Base-by-base conservation (phyloP, 306 rosid genomes). In the Lathyrus aphaca region DNA sequence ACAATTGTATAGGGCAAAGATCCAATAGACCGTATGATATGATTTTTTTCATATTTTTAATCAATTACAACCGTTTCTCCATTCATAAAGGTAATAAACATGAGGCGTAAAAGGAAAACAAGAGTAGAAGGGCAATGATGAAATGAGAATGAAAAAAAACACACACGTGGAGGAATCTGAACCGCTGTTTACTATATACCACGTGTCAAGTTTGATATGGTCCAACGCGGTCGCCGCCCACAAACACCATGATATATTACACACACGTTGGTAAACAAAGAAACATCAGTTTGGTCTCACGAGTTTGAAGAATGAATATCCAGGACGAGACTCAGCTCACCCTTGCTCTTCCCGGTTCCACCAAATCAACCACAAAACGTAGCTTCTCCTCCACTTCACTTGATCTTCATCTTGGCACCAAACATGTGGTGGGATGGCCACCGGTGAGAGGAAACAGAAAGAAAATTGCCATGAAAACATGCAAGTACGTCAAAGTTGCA, bases 391-490 rank as follows among this genome's bases (percentile, higher is more conserved):
- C 79, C 57, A 73, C 86, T 68, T 35, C 39, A 7, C 39, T 79
- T 23, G 82, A 79, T 61, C 84, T 88, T 64, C 78, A 81, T 64
- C 75, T 82, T 9, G 73, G 45, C 68, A 85, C 90, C 77, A 74
- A 68, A 77, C 83, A 77, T 25, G 62, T 83, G 48, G 87, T 86
- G 56, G 91, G 91, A 38, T 86, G 95, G 95, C 91, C 89, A 11
- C 95, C 89, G 25, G 88, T 88, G 80, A 86, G 86, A 60, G 85
- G 65, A 14, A 78, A 80, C 4, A 77, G 95, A 68, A 88, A 71
- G 78, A 86, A 82, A 30, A 15, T 15, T 14, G 66, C 27, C 13
- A 70, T 56, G 76, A 86, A 71, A 74, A 68, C 63, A 45, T 67
- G 89, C 75, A 86, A 80, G 64, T 84, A 60, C 32, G 84, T 89